Evolutionary conservation across 768 basidiomycete species (phyloP), one percentile per base, ranked within the genome.

Genomic region (Panaeolus papilionaceus): DNA sequence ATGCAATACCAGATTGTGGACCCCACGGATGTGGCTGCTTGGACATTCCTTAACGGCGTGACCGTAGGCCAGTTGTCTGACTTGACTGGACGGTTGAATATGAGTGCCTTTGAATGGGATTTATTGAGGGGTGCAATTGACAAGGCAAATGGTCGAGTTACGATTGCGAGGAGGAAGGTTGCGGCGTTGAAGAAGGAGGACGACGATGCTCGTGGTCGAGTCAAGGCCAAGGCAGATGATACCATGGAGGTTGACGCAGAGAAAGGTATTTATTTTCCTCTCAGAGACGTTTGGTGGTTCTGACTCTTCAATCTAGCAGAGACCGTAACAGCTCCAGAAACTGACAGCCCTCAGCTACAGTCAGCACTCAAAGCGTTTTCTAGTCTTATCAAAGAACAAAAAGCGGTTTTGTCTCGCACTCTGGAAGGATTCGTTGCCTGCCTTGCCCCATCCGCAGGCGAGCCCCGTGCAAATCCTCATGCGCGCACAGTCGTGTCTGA

Each of bases 1-100:
- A 93, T 99, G 89, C 97, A 99, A 76, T 99, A 99, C 79, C 96
- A 98, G 75, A 93, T 99, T 66, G 92, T 99, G 45, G 96, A 98
- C 72, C 95, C 96, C 0, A 89, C 89, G 16, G 96, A 99, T 71
- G 92, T 99, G 9, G 91, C 98, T 64, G 82, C 81, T 3, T 97
- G 93, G 92, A 88, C 91, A 18, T 97, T 98, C 77, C 75, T 80
- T 62, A 85, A 88, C 51, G 85, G 86, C 20, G 82, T 82, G 9
- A 80, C 79, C 28, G 77, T 82, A 58, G 81, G 77, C 33, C 76
- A 79, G 26, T 72, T 81, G 51, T 78, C 77, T 40, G 82, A 81
- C 51, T 63, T 79, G 61, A 79, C 77, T 38, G 80, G 79, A 3
- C 78, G 82, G 26, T 70, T 79, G 70, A 84, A 80, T 38, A 74